A percentile compares a stretch with the other conserved stretches of the same genome.
Conservation (phyloP, 352 stramenopile species). For the Pseudoperonospora humuli region DNA sequence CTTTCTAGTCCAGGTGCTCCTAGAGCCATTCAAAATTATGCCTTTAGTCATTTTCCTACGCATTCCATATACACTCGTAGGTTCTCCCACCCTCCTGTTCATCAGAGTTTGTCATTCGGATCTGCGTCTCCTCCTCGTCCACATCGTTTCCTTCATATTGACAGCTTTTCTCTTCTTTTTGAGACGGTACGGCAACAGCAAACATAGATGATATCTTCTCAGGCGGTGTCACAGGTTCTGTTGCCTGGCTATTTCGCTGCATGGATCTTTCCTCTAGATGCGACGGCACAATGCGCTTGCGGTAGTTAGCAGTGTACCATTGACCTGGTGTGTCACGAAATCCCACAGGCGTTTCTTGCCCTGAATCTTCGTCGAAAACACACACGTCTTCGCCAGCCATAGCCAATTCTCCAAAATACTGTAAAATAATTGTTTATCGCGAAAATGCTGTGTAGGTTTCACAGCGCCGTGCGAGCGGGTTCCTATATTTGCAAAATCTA, state of each 20-base stretch:
- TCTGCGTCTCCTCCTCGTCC: constrained; percentile 80
- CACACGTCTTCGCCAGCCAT: constrained; percentile 7
- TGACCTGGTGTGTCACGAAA: constrained; percentile 48
- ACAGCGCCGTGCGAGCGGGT: too few relatives aligned
- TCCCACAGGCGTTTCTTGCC: constrained; percentile 49
- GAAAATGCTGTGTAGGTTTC: too few relatives aligned
- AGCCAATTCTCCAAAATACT: background rate
- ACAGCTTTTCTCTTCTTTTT: constrained; percentile 8
- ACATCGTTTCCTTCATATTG: constrained; percentile 22
- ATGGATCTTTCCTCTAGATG: constrained; percentile 32
- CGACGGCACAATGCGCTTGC: constrained; percentile 28
- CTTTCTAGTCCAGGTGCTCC: constrained; percentile 1
- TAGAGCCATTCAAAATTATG: constrained; percentile 3
- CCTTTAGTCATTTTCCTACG: constrained; percentile 6
- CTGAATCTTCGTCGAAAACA: constrained; percentile 32
- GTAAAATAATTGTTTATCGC: too few relatives aligned
- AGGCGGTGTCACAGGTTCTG: constrained; percentile 14
- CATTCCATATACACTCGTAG: background rate
- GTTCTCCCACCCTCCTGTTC: constrained; percentile 32
- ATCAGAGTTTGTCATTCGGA: constrained; percentile 65
- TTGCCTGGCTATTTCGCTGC: constrained; percentile 38
- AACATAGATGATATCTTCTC: constrained; percentile 32
- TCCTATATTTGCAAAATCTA: too few relatives aligned
- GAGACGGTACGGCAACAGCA: constrained; percentile 24
- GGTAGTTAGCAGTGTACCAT: constrained; percentile 22